Base-by-base conservation (phyloP, 2,329 filamentous ascomycete species). In the Colletotrichum sp. region DNA sequence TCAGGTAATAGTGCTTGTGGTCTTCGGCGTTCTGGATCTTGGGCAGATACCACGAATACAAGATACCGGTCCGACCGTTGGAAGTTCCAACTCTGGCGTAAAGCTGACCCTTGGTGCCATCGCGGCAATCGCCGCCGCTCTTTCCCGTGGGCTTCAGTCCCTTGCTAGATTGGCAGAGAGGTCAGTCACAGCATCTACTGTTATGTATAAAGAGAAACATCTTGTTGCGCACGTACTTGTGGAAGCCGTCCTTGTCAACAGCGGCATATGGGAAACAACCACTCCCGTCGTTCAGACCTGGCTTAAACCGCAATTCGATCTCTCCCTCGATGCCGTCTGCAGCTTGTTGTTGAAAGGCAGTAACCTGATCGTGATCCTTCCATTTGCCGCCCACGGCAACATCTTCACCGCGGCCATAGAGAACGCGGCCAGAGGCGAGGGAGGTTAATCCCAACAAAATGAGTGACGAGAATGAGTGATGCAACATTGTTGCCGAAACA, bases 11-110 rank as follows among this genome's bases (percentile, higher is more conserved):
- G 15, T 72, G 71, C 36, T 26, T 69, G 36, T 68, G 55, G 0
- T 6, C 12, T n/a, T 66, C 55, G 55, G 24, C 15, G 3, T 28
- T 21, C 34, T 36, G 32, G 52, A 69, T 5, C 55, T 72, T 72
- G 34, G 71, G 71, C n/a, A 69, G 26, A 6, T 72, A 72, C 71
- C 71, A 72, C 5, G 64, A 52, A 8, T 72, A 72, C 3, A 72
- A 6, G 16, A 72, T 30, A 10, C 16, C 71, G n/a, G 34, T 59
- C 7, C 64, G 52, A 6, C 18, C 21, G 26, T 63, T 69, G 10
- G 52, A 72, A 36, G 15, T 16, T 62, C 71, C 71, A 2, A 69
- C 28, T 32, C 71, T n/a, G 15, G 28, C 30, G 36, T 72, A 72
- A 18, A 73, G 5, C 30, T 73, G 65, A 10, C 55, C 55, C 15